Evolutionary conservation across 306 rosid species (phyloP), one percentile per base, ranked within the genome.

Genomic region (Cucurbita pepo): DNA sequence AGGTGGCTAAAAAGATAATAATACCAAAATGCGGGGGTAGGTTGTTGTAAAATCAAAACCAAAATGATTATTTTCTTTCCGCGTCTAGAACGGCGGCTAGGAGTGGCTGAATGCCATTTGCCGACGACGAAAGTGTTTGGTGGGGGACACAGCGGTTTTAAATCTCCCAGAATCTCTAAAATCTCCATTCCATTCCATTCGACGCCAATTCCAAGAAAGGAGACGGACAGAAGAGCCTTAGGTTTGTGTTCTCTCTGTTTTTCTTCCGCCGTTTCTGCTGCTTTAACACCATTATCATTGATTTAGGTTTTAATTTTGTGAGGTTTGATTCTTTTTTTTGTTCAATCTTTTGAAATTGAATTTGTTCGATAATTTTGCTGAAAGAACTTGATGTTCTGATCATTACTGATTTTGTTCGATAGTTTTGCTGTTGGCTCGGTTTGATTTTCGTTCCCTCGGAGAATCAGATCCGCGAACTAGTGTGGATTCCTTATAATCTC

Each of bases 91-190:
- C 45, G 63, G 64, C 76, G 64, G 72, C 72, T 67, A 1, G 56
- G 13, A 45, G 40, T 67, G 21, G 72, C 56, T 38, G 56, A 47
- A 56, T 47, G 72, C 3, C 56, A 44, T 44, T 22, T 21, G 59
- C 44, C 47, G 74, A 48, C 74, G 74, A 61, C 48, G 5, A n/a
- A 5, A 16, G 60, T 51, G 61, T 34, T 70, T 67, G 75, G 75
- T 70, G 75, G 52, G 61, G 45, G 1, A 9, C 30, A 5, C 16
- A 51, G 11, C n/a, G 15, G 47, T 51, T 70, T 47, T 25, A 70
- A 50, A 51, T 8, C 25, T 19, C 25, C 19, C 58, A 1, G 4
- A 22, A 67, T 13, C 3, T 43, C 36, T 10, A 5, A 45, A 67
- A 45, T 7, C 18, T 43, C 34, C 55, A 21, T 66, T 45, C 34